phyloP scores from a whole-genome alignment of 2,329 filamentous ascomycete genomes.

The Botrytis fabae region DNA sequence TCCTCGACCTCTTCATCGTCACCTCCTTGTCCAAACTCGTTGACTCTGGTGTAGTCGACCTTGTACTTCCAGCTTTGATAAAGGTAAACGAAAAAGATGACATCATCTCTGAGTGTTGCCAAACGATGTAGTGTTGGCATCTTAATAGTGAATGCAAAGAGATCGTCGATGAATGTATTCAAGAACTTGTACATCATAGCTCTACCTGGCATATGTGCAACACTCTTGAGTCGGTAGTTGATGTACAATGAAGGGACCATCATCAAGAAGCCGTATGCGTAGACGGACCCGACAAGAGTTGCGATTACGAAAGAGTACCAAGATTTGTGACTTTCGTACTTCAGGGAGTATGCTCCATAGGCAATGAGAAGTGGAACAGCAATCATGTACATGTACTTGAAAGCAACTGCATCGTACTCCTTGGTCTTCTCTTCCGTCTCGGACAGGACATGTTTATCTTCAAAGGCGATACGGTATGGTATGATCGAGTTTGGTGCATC shows the following conservation, averaged over 20 bases:
- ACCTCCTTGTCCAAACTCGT: constrained; percentile 98
- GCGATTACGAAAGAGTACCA: constrained; percentile 98
- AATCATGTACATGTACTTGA: constrained; percentile 92
- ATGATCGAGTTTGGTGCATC: constrained; percentile 67
- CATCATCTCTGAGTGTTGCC: constrained; percentile 88
- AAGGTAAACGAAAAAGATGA: constrained; percentile 97
- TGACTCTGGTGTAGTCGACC: constrained; percentile 87
- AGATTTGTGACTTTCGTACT: constrained; percentile 94
- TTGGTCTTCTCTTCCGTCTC: constrained; percentile 98
- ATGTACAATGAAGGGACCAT: constrained; percentile 98
- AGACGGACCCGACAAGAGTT: constrained; percentile 92
- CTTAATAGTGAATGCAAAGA: constrained; percentile 99
- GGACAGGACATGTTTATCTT: constrained; percentile 94
- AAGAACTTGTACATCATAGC: constrained; percentile 98
- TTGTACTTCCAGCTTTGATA: constrained; percentile 95
- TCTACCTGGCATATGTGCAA: constrained; percentile 95
- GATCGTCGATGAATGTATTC: constrained; percentile 97
- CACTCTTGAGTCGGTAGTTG: constrained; percentile 94
- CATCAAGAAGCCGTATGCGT: constrained; percentile 98
- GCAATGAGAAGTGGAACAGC: constrained; percentile 86
- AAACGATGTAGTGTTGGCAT: constrained; percentile 94
- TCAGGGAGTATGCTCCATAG: constrained; percentile 86
- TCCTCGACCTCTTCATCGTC: constrained; percentile 72
- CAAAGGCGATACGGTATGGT: constrained; percentile 80
- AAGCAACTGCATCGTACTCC: constrained; percentile 96